Evolutionary conservation across 2,329 filamentous ascomycete species (phyloP), one percentile per base, ranked within the genome.

Genomic region (Lizonia empirigonia): DNA sequence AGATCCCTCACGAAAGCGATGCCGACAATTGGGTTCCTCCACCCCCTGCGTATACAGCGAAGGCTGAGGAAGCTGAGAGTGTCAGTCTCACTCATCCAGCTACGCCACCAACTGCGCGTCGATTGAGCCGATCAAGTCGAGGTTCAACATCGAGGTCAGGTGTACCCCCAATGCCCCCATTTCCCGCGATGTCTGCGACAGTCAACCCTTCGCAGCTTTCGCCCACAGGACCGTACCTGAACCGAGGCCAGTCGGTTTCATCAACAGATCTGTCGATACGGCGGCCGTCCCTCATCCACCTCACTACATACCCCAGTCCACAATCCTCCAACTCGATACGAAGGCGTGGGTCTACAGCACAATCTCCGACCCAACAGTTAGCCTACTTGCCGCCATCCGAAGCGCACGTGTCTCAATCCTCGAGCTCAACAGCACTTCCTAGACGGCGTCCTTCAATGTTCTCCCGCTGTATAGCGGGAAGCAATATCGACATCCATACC

Each of bases 1-100:
- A 92, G 63, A 81, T 91, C 60, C 90, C 90, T 4, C 89, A 94
- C 70, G 90, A 94, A 72, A 93, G 89, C 57, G 90, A 94, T 68
- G 89, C 90, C 4, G 90, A 94, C 64, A 90, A 92, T 62, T 95
- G 90, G 90, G 88, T 91, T 4, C 89, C 90, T 5, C 90, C 90
- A 5, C 90, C 90, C 7, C 90, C 90, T 3, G 89, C 89, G 1
- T 95, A 95, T 63, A 84, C 85, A 32, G 82, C 84, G 46, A 85
- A 88, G 0, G 73, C 75, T n/a, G 68, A 76, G 34, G 72, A 66
- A 35, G 58, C 69, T 12, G 58, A 64, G n/a, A 73, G 70, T 34
- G 66, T 73, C 30, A 74, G 71, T 51, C 50, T 74, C 13, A 74
- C 68, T 34, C 68, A 72, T 54, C 69, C 69, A 1, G 50, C 63